Base-by-base conservation (phyloP, 2,329 filamentous ascomycete species). In the Colletotrichum salicis region DNA sequence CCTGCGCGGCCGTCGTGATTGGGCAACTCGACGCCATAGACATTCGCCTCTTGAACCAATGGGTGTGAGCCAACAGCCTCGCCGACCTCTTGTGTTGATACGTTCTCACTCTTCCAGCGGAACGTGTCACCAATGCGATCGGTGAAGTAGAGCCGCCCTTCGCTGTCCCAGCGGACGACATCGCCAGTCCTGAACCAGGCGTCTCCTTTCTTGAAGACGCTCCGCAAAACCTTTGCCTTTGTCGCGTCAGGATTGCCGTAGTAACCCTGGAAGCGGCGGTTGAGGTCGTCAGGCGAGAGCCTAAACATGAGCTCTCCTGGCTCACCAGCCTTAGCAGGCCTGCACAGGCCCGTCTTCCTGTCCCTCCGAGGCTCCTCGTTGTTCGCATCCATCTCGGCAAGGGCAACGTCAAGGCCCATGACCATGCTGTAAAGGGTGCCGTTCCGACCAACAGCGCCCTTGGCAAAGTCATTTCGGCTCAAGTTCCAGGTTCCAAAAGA, bases 141-240 rank as follows among this genome's bases (percentile, higher is more conserved):
- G 68, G 91, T 90, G 83, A 97, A 97, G 84, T 88, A 96, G 79
- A 91, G 88, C 3, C 91, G 86, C 5, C 94, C 94, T 69, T 96
- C 91, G 1, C 73, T 70, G 74, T 95, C 92, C 83, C 87, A 89
- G n/a, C 91, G 87, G 37, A 96, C 83, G 22, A 96, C 87, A 77
- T 97, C 95, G n/a, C 95, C 95, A 0, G 93, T 92, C 29, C 94
- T 90, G 85, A 95, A 97, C 86, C 90, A 97, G 0, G 90, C 91
- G 77, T 97, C 95, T 15, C 93, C 94, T 77, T 92, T 92, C 70
- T 82, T 84, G 74, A 96, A 89, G 2, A 96, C 93, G 76, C 92
- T 85, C 5, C 92, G 88, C 72, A 96, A 80, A 58, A 97, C 88
- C 82, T 97, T 97, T 74, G 89, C 86, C 51, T 90, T 83, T 0